Base-by-base conservation (phyloP, 1,284 basidiomycete species). In the Malassezia yamatoensis region DNA sequence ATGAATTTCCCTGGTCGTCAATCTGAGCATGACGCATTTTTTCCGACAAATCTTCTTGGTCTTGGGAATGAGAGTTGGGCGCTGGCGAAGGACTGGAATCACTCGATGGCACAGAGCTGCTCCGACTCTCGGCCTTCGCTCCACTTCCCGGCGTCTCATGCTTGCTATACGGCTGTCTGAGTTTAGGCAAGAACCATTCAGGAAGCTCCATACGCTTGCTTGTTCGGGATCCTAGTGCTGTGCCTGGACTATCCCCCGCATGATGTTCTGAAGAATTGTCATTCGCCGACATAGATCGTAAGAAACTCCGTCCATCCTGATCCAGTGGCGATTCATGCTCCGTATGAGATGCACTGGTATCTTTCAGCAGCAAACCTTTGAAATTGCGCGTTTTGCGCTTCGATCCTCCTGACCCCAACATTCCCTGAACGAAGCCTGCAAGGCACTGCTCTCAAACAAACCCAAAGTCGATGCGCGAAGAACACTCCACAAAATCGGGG, bases 371-470 rank as follows among this genome's bases (percentile, higher is more conserved):
- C 10, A 74, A 53, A 18, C 67, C 68, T 51, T 74, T 74, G 60
- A 74, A 73, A 59, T 74, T 74, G 33, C 72, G 67, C 60, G 66
- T 74, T 61, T 70, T 74, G 52, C 70, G 67, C 38, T 15, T 43
- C 13, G 47, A 29, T 8, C 47, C n/a, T 36, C 32, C 12, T 2
- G 34, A 60, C 40, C 29, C 40, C 24, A 9, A 49, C 45, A 47
- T 47, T 16, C 16, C 18, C 44, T 10, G 5, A 46, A 12, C 41
- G 41, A 7, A 29, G 24, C 24, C 24, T 29, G 4, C 4, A 29
- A 29, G 24, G 24, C 24, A 29, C 24, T 29, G 24, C 24, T 29
- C 24, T 29, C 24, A 29, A 29, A 29, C 24, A 29, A 29, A 29
- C 24, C 24, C 24, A 29, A 29, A 7, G 24, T 29, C 24, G 24